Conservation (phyloP, 1,284 basidiomycete genomes). For the Tausonia pullulans region DNA sequence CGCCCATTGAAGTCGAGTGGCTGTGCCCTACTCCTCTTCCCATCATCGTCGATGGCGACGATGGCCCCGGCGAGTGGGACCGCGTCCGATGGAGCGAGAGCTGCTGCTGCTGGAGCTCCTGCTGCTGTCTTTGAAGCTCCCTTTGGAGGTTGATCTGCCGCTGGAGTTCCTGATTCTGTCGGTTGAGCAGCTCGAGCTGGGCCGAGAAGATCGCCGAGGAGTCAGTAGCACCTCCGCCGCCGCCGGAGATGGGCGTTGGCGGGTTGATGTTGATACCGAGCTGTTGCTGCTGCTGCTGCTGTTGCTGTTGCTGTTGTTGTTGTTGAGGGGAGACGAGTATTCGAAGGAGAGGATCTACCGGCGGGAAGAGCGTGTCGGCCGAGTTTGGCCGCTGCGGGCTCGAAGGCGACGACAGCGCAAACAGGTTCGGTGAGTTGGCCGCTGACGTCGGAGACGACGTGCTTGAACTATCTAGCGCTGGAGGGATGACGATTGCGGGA, state of each 20-base stretch:
- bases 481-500: background rate
- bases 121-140: background rate
- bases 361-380: conserved; percentile 4
- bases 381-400: background rate
- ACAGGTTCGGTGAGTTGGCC: background rate
- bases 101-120: background rate
- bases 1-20: no score
- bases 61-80: background rate
- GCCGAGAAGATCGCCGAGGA: no score
- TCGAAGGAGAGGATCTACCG: background rate
- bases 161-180: background rate
- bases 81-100: background rate
- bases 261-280: background rate
- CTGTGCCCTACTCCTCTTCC: no score
- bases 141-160: background rate
- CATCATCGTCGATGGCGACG: background rate
- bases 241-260: no score
- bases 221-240: no score
- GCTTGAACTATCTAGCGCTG: no score
- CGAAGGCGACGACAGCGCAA: background rate
- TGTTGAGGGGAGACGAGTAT: background rate
- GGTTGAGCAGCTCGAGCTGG: background rate
- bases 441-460: no score
- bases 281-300: background rate
- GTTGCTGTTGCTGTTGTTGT: background rate